A percentile compares a stretch with the other conserved stretches of the same genome.
These are phyloP conservation scores for Saraca asoca DNA, from an alignment of 331 rosid species.

Conservation along the genomic window DNA sequence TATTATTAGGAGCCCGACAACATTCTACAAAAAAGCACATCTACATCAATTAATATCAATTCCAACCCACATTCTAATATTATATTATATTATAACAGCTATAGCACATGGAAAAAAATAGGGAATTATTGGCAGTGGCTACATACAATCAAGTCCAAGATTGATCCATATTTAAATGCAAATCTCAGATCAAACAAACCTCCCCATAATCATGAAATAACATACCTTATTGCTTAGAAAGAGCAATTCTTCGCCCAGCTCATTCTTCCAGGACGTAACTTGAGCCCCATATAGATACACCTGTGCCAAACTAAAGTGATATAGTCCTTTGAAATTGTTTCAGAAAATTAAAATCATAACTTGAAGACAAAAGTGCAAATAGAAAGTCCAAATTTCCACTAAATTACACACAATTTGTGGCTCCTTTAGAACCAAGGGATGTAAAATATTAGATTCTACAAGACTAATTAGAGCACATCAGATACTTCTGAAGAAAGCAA, in stretches of 20 bases:
- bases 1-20: neutral
- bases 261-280: constrained; percentile 70
- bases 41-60: neutral
- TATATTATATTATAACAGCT: neutral
- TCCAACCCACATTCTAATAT: constrained; percentile 8
- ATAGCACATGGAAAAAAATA: neutral
- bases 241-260: constrained; percentile 64
- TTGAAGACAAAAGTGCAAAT: neutral
- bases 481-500: neutral
- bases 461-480: neutral
- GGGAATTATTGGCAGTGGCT: neutral
- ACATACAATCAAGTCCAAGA: neutral
- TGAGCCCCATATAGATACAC: constrained; percentile 65
- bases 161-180: constrained; percentile 9
- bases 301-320: constrained; percentile 31
- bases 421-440: neutral
- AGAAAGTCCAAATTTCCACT: neutral
- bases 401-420: neutral
- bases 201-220: neutral
- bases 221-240: constrained; percentile 65
- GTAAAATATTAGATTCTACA: neutral
- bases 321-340: neutral
- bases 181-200: neutral
- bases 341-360: neutral
- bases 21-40: neutral